Evolutionary conservation across 139 green algal species (phyloP).

Genomic region (Closterium sp.): DNA sequence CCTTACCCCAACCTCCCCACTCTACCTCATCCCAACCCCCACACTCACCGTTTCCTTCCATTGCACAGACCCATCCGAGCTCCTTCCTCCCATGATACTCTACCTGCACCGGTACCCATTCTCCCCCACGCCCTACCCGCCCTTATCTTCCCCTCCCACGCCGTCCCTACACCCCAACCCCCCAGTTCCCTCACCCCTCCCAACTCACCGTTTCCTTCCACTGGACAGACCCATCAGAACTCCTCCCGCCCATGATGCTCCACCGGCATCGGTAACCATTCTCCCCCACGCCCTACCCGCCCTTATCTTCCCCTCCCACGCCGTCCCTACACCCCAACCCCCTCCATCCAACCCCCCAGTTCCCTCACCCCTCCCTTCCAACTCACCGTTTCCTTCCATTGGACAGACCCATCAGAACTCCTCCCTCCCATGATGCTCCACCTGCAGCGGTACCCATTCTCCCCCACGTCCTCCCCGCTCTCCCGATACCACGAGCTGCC

Average conservation of each 20-base stretch:
- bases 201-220: slow-evolving; percentile 7
- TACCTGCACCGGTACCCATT: too few species aligned
- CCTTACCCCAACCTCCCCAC: neutral
- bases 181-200: too few species aligned
- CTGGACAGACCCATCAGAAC: neutral
- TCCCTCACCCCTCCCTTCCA: too few species aligned
- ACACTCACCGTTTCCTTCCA: slow-evolving; percentile 1
- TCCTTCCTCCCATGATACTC: slow-evolving; percentile 57
- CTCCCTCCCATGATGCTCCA: slow-evolving; percentile 69
- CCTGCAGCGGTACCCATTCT: too few species aligned
- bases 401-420: slow-evolving; percentile 9
- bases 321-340: too few species aligned
- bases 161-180: too few species aligned
- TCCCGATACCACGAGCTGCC: slow-evolving; percentile 38
- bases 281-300: slow-evolving; percentile 58
- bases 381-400: slow-evolving; percentile 47
- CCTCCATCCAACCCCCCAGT: too few species aligned
- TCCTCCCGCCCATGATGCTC: slow-evolving; percentile 58
- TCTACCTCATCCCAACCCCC: too few species aligned
- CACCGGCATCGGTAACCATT: too few species aligned
- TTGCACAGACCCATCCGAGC: neutral
- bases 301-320: too few species aligned
- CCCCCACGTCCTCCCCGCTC: slow-evolving; percentile 57
- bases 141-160: too few species aligned
- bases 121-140: slow-evolving; percentile 58